phyloP scores from a whole-genome alignment of 345 rosid species.

The Salix dunnii region DNA sequence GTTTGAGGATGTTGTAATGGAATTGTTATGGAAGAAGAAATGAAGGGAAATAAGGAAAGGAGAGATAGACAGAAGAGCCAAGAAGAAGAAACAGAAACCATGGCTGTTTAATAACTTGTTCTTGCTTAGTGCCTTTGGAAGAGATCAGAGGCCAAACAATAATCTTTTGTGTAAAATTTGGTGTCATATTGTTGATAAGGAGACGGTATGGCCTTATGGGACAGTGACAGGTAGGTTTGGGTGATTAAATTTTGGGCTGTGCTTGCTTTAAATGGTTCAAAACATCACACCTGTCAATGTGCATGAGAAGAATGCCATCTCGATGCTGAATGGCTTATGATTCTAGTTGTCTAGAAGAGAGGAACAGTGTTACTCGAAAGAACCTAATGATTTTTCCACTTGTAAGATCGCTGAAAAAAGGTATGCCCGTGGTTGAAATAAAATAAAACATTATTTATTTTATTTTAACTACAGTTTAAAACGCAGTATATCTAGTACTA shows the following conservation, averaged over 20 bases:
- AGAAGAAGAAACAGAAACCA: slow-evolving; percentile 13
- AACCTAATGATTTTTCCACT: no score
- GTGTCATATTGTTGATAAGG: background rate
- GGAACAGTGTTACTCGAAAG: no score
- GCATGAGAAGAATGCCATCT: background rate
- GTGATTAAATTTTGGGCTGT: background rate
- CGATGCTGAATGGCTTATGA: background rate
- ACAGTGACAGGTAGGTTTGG: background rate
- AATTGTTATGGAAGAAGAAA: slow-evolving; percentile 20
- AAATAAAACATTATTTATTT: no score
- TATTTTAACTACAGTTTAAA: no score
- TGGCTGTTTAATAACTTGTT: background rate
- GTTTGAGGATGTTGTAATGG: slow-evolving; percentile 18
- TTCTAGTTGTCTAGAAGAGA: no score
- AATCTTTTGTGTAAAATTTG: background rate
- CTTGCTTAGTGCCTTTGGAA: background rate
- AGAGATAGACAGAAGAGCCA: slow-evolving; percentile 7
- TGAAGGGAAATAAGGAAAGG: slow-evolving; percentile 4
- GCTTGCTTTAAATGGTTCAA: background rate
- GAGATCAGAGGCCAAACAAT: background rate
- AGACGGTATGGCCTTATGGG: background rate
- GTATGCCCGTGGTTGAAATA: no score
- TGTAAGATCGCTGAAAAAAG: no score
- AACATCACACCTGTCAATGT: background rate
- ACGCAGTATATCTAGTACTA: no score